phyloP scores from a whole-genome alignment of 176 grass and related monocot genomes.

The Hsuehochloa calcarea region DNA sequence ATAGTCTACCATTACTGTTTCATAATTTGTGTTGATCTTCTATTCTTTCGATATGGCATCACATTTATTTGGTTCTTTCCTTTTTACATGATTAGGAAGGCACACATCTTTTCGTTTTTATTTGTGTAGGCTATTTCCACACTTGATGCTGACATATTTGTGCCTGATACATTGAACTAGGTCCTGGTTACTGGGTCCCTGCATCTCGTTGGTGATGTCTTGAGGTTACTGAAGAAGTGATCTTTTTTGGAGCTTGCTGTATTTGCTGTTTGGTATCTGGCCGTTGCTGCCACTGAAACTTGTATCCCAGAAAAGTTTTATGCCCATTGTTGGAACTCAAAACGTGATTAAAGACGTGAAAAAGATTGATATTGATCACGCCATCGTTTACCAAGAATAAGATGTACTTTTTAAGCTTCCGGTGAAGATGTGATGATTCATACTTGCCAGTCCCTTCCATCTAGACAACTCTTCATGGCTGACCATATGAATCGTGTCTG shows the following conservation, averaged over 20 bases:
- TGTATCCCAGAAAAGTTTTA: neutral
- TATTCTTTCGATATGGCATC: neutral
- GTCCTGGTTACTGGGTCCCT: constrained; percentile 75
- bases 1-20: neutral
- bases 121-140: neutral
- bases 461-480: neutral
- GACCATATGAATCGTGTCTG: neutral
- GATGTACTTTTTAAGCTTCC: neutral
- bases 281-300: neutral
- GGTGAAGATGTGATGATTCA: neutral
- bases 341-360: neutral
- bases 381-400: neutral
- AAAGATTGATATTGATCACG: neutral
- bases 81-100: neutral
- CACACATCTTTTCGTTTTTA: neutral
- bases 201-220: constrained; percentile 69
- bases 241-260: neutral
- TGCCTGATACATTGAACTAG: constrained; percentile 35
- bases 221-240: constrained; percentile 73
- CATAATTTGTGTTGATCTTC: neutral
- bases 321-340: neutral
- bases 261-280: neutral
- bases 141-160: constrained; percentile 10
- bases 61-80: neutral
- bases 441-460: neutral